These are phyloP conservation scores for Oropetium thomaeum DNA, from an alignment of 176 grass and related monocot species.

Conservation along the genomic window DNA sequence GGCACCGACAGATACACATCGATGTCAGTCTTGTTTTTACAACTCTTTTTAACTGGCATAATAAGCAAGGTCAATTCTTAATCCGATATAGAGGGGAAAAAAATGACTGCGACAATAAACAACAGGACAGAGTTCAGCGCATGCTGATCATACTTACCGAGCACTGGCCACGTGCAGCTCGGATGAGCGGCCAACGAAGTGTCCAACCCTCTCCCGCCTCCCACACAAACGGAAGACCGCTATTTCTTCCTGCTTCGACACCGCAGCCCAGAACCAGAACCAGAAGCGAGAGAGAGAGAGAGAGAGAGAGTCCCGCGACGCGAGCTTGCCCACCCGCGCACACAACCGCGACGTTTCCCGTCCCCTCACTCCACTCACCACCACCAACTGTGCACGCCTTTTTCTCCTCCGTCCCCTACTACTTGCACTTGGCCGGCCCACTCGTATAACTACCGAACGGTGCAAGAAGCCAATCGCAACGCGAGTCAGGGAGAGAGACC, in stretches of 20 bases:
- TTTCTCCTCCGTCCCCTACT: neutral
- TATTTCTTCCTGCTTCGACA: neutral
- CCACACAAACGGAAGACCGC: neutral
- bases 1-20: no score
- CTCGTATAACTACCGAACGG: constrained; percentile 28
- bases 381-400: neutral
- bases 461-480: constrained; percentile 16
- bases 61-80: no score
- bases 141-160: neutral
- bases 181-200: neutral
- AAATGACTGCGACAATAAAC: neutral
- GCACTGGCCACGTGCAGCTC: neutral
- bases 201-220: neutral
- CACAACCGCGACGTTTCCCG: constrained; percentile 51
- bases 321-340: constrained; percentile 2
- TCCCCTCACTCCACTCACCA: constrained; percentile 28
- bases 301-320: neutral
- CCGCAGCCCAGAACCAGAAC: no score
- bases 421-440: neutral
- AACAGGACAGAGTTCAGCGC: neutral
- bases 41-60: neutral
- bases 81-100: no score
- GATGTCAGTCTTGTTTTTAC: no score
- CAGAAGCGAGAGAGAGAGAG: neutral
- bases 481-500: neutral